Conservation (phyloP, 306 rosid species). For the Prunus armeniaca region DNA sequence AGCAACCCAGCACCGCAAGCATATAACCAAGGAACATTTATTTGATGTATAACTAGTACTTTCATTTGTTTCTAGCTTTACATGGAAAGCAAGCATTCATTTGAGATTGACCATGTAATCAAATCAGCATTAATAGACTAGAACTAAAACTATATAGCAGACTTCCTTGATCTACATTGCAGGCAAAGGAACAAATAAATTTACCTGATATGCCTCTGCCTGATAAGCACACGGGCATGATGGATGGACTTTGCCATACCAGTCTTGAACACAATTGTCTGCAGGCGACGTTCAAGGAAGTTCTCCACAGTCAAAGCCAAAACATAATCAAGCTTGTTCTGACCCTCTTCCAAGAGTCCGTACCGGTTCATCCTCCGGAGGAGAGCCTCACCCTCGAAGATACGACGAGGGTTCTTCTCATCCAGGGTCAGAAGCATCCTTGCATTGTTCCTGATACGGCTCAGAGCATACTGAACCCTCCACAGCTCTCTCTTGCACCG, state of each 20-base stretch:
- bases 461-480: slow-evolving; percentile 18
- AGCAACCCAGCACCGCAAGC: background rate
- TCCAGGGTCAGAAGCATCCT: slow-evolving; percentile 14
- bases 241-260: slow-evolving; percentile 18
- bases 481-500: slow-evolving; percentile 24
- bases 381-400: slow-evolving; percentile 15
- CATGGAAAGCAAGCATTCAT: background rate
- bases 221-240: slow-evolving; percentile 21
- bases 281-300: slow-evolving; percentile 17
- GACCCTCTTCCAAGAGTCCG: slow-evolving; percentile 13
- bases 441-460: slow-evolving; percentile 21
- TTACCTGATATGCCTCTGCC: slow-evolving; percentile 17
- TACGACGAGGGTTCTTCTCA: slow-evolving; percentile 18
- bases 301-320: slow-evolving; percentile 24
- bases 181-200: background rate
- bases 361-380: slow-evolving; percentile 17
- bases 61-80: background rate
- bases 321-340: slow-evolving; percentile 24
- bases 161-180: background rate
- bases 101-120: background rate
- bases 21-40: background rate
- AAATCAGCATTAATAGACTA: background rate
- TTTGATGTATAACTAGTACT: background rate
- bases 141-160: slow-evolving; percentile 6
- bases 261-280: slow-evolving; percentile 11